Conservation (phyloP, 2,329 filamentous ascomycete genomes). For the Fusarium sacchari region DNA sequence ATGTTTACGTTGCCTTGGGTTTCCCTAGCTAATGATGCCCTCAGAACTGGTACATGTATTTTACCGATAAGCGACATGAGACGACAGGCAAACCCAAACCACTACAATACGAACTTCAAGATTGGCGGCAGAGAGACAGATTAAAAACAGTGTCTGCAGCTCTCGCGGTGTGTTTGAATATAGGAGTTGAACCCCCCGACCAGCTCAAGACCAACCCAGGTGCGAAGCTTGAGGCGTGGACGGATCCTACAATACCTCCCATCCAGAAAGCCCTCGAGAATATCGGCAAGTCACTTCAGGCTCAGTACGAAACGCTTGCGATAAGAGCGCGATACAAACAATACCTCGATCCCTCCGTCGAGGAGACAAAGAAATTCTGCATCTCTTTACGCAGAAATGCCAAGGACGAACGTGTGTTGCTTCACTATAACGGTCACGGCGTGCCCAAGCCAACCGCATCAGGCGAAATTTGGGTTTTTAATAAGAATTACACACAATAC, state of each 20-base stretch:
- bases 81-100: slow-evolving; percentile 88
- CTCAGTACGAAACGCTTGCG: slow-evolving; percentile 95
- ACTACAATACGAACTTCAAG: slow-evolving; percentile 74
- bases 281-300: slow-evolving; percentile 95
- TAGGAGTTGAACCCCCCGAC: slow-evolving; percentile 96
- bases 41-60: slow-evolving; percentile 99
- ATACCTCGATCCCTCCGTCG: slow-evolving; percentile 93
- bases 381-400: slow-evolving; percentile 89
- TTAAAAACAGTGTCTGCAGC: slow-evolving; percentile 97
- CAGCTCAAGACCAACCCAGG: slow-evolving; percentile 95
- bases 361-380: slow-evolving; percentile 97
- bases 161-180: slow-evolving; percentile 93
- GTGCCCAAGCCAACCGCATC: slow-evolving; percentile 95
- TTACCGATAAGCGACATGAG: slow-evolving; percentile 96
- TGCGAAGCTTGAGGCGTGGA: slow-evolving; percentile 95
- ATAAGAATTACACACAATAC: slow-evolving; percentile 98
- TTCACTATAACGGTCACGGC: slow-evolving; percentile 98
- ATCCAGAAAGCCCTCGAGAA: slow-evolving; percentile 89
- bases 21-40: slow-evolving; percentile 20
- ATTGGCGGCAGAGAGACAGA: slow-evolving; percentile 97
- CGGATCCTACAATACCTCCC: slow-evolving; percentile 84
- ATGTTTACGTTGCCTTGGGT: background rate
- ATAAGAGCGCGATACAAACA: slow-evolving; percentile 98
- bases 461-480: slow-evolving; percentile 99
- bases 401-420: slow-evolving; percentile 94